Conservation (phyloP, 768 basidiomycete species). For the Naganishia randhawae region DNA sequence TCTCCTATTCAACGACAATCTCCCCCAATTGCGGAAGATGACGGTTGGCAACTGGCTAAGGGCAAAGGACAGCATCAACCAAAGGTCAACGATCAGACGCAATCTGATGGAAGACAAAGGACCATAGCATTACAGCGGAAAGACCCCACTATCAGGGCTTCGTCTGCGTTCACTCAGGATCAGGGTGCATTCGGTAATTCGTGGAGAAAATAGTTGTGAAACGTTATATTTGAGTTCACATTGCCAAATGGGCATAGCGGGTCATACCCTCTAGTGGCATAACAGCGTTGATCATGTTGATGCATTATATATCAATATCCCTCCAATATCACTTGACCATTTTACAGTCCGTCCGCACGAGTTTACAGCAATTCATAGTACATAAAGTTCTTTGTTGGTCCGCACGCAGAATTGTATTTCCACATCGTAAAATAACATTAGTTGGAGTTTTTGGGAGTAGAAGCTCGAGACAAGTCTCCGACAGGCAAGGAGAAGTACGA, state of each 20-base stretch:
- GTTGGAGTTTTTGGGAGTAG: conserved; percentile 7
- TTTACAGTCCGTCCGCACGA: neutral
- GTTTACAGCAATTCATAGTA: neutral
- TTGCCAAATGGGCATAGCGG: no score
- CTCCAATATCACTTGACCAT: neutral
- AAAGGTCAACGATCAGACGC: neutral
- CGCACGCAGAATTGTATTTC: no score
- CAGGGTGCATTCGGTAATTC: conserved; percentile 13
- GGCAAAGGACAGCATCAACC: neutral
- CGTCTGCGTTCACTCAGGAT: conserved; percentile 11
- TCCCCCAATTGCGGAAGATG: neutral
- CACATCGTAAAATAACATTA: neutral
- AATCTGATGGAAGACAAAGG: neutral
- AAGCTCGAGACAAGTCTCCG: conserved; percentile 39
- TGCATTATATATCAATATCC: conserved; percentile 2
- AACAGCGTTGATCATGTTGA: neutral
- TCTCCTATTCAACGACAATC: neutral
- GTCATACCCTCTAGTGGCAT: no score
- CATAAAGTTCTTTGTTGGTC: no score
- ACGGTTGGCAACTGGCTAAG: conserved; percentile 18
- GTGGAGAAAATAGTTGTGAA: conserved; percentile 15
- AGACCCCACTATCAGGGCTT: conserved; percentile 3
- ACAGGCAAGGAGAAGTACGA: conserved; percentile 48
- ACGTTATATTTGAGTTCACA: no score
- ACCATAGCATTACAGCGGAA: conserved; percentile 4